A percentile compares a stretch with the other conserved stretches of the same genome.
Conservation (phyloP, 768 basidiomycete species). For the Vararia minispora region DNA sequence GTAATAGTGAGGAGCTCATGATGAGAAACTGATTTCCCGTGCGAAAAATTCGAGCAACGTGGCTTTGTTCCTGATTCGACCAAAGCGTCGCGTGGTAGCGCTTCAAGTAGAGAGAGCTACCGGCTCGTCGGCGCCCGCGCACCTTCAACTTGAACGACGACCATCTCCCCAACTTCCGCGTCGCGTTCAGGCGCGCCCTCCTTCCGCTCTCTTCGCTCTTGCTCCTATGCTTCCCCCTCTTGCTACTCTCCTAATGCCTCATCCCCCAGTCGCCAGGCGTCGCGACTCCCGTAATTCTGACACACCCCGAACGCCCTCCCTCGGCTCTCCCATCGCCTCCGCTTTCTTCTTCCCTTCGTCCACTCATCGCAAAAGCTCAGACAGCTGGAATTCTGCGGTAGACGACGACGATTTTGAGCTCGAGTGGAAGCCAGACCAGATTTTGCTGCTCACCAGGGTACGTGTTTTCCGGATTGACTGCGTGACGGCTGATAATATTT, state of each 20-base stretch:
- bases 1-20: too few species aligned
- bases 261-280: slow-evolving; percentile 40
- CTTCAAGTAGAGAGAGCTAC: too few species aligned
- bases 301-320: slow-evolving; percentile 47
- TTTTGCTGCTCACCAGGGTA: slow-evolving; percentile 56
- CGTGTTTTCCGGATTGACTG: too few species aligned
- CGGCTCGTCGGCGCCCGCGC: too few species aligned
- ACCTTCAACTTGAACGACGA: too few species aligned
- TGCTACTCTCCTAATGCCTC: slow-evolving; percentile 53
- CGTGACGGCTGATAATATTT: too few species aligned
- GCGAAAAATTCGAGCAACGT: too few species aligned
- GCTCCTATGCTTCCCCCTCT: slow-evolving; percentile 29
- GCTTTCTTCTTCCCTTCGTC: slow-evolving; percentile 36
- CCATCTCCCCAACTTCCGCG: too few species aligned
- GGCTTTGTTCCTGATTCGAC: too few species aligned
- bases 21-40: too few species aligned
- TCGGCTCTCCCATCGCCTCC: slow-evolving; percentile 41
- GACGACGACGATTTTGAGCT: slow-evolving; percentile 51
- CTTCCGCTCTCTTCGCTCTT: slow-evolving; percentile 15
- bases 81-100: too few species aligned
- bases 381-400: slow-evolving; percentile 66
- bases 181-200: too few species aligned
- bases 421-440: slow-evolving; percentile 70
- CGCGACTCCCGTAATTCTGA: slow-evolving; percentile 40
- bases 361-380: slow-evolving; percentile 58